These are phyloP conservation scores for Bacterosira constricta DNA, from an alignment of 108 stramenopile genomes.

Conservation along the genomic window DNA sequence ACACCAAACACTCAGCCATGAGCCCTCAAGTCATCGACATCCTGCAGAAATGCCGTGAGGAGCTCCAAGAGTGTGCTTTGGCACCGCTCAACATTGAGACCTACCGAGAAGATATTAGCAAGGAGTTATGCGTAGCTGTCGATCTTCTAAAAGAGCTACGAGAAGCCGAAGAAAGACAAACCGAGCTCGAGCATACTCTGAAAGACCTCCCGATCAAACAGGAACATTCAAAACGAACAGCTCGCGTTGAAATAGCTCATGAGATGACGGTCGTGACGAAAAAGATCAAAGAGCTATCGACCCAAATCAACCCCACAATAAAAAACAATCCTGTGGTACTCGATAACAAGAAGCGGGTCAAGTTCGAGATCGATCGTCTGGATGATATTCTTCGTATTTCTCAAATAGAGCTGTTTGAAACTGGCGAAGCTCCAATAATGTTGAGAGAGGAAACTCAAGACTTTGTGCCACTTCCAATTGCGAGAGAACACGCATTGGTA, in stretches of 20 bases:
- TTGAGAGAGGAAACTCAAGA: not conserved
- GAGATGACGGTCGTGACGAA: constrained; percentile 5
- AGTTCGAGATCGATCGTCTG: constrained; percentile 12
- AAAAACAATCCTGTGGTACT: not conserved
- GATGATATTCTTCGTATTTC: constrained; percentile 4
- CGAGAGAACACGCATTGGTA: constrained; percentile 4
- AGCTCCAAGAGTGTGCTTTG: not conserved
- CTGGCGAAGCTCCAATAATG: not conserved
- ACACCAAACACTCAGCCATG: not conserved
- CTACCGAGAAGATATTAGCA: constrained; percentile 8
- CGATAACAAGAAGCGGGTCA: constrained; percentile 14
- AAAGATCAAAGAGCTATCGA: constrained; percentile 7
- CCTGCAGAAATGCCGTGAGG: constrained; percentile 7
- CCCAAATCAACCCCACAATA: constrained; percentile 6
- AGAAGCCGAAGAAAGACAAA: not conserved
- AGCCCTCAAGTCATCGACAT: not conserved
- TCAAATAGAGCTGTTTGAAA: constrained; percentile 7
- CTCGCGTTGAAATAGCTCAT: too few relatives aligned
- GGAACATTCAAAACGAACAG: constrained; percentile 3
- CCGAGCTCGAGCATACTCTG: not conserved
- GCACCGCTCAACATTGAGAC: constrained; percentile 3
- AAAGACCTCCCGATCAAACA: constrained; percentile 11
- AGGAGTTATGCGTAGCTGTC: constrained; percentile 7
- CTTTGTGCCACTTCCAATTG: not conserved
- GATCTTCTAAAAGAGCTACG: constrained; percentile 10